These are phyloP conservation scores for Trametes villosa DNA, from an alignment of 768 basidiomycete genomes.

Conservation along the genomic window DNA sequence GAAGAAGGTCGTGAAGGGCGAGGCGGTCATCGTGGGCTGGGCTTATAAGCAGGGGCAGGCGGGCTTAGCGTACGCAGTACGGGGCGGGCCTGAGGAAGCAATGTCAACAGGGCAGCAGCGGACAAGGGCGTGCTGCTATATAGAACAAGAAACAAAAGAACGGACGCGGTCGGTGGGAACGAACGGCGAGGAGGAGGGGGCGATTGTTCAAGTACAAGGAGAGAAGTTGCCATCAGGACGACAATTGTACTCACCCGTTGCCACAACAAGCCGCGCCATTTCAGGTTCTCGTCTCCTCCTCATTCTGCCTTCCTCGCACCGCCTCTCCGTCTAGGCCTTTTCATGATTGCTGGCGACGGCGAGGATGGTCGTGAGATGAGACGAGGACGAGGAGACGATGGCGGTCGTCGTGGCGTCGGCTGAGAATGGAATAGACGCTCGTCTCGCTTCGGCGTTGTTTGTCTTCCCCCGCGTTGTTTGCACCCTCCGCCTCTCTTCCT, in stretches of 20 bases:
- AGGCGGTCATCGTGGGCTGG: neutral
- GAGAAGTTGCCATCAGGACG: neutral
- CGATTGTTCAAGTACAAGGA: neutral
- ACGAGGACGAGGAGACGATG: too few species aligned
- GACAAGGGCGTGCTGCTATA: constrained; percentile 3
- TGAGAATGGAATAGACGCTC: too few species aligned
- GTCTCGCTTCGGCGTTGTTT: too few species aligned
- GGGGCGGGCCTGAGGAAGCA: neutral
- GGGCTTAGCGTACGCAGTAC: neutral
- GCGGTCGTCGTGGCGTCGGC: too few species aligned
- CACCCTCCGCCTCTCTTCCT: too few species aligned
- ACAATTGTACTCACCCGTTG: constrained; percentile 2
- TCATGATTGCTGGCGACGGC: too few species aligned
- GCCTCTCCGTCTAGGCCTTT: neutral
- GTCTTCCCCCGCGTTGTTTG: too few species aligned
- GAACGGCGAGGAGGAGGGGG: neutral
- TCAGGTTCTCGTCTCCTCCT: neutral
- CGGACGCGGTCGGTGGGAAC: neutral
- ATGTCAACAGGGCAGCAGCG: neutral
- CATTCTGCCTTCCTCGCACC: neutral
- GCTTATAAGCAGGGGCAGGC: neutral
- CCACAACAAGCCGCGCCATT: neutral
- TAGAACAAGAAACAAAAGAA: constrained; percentile 7
- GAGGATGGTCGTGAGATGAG: too few species aligned
- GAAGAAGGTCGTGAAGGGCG: neutral